phyloP scores from a whole-genome alignment of 306 rosid genomes.

The Vigna angularis region DNA sequence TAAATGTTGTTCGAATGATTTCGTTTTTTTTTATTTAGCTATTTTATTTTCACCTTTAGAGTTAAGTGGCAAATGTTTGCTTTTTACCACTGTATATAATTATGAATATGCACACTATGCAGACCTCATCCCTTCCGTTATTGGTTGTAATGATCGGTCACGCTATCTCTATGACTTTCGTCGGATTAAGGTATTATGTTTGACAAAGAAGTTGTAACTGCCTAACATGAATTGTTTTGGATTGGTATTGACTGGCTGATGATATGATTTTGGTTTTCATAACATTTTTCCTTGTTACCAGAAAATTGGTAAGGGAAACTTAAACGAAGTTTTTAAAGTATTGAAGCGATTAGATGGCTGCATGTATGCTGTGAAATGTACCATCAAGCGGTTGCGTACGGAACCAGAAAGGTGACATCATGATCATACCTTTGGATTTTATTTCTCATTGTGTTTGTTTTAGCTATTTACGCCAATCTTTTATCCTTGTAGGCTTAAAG shows the following conservation, averaged over 20 bases:
- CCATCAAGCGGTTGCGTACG: conserved; percentile 56
- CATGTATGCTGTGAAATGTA: conserved; percentile 80
- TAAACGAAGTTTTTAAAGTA: conserved; percentile 71
- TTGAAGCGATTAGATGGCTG: conserved; percentile 75
- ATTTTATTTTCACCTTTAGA: background rate
- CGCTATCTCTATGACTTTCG: conserved; percentile 46
- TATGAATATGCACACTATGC: background rate
- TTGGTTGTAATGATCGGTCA: background rate
- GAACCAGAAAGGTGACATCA: conserved; percentile 71
- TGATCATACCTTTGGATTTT: background rate
- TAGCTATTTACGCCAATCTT: background rate
- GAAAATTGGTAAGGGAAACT: conserved; percentile 75
- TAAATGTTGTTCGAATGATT: background rate
- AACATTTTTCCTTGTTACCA: conserved; percentile 29
- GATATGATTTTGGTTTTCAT: conserved; percentile 2
- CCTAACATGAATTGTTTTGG: background rate
- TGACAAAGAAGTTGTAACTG: background rate
- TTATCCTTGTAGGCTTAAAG: background rate
- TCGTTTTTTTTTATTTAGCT: background rate
- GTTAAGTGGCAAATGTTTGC: background rate
- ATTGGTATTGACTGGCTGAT: background rate
- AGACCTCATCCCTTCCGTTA: background rate
- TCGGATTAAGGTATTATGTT: conserved; percentile 65
- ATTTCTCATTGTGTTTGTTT: background rate
- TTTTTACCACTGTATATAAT: background rate